Evolutionary conservation across 805 yeast species (phyloP).

Genomic region (Lipomyces anomalus): DNA sequence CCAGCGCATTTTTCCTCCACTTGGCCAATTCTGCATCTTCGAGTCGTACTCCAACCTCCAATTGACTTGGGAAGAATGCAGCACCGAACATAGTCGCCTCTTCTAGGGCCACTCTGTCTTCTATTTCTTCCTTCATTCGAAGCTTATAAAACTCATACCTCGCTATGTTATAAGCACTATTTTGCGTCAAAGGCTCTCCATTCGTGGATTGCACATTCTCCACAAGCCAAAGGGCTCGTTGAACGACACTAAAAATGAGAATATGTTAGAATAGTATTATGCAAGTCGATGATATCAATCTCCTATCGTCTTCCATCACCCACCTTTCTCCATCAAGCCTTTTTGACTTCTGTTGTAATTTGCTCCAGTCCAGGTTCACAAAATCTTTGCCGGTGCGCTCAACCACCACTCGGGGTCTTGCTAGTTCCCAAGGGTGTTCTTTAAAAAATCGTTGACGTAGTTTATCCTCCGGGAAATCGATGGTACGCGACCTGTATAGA

Average conservation of each 20-base stretch:
- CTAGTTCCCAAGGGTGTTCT: conserved; percentile 97
- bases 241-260: conserved; percentile 48
- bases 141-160: conserved; percentile 81
- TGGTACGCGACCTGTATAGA: conserved; percentile 48
- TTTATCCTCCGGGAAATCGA: conserved; percentile 68
- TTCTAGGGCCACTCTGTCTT: conserved; percentile 65
- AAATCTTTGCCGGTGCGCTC: conserved; percentile 66
- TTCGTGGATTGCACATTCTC: conserved; percentile 35
- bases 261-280: conserved; percentile 14
- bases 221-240: conserved; percentile 57
- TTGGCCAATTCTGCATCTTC: conserved; percentile 67
- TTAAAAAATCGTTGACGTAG: conserved; percentile 74
- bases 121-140: conserved; percentile 78
- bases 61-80: conserved; percentile 52
- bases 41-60: conserved; percentile 61
- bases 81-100: conserved; percentile 85
- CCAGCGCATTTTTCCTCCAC: conserved; percentile 48
- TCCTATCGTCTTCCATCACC: background rate
- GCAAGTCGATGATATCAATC: conserved; percentile 1
- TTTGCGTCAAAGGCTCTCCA: conserved; percentile 23
- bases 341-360: conserved; percentile 63
- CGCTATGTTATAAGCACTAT: conserved; percentile 71
- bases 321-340: conserved; percentile 76
- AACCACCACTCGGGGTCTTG: conserved; percentile 76
- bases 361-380: conserved; percentile 63